A percentile compares a stretch with the other conserved stretches of the same genome.
These are phyloP conservation scores for Flaveria ramosissima DNA, from an alignment of 129 eudicot species.

Conservation along the genomic window DNA sequence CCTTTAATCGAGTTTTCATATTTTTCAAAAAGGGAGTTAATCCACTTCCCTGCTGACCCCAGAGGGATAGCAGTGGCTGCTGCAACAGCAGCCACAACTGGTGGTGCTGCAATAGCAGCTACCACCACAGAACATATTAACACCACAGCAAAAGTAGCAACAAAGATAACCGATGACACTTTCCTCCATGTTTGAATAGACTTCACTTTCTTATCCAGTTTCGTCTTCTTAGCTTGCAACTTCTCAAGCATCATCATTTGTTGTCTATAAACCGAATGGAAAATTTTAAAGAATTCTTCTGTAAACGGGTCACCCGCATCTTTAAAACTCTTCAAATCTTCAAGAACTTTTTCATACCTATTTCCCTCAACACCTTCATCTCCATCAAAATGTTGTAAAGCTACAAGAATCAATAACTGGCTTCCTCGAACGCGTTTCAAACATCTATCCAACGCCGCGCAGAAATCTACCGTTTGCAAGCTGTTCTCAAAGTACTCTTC, in stretches of 20 bases:
- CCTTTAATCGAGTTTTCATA: conserved; percentile 67
- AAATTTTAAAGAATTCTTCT: conserved; percentile 62
- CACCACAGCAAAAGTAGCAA: conserved; percentile 76
- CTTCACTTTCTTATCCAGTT: conserved; percentile 66
- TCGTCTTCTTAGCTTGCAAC: conserved; percentile 55
- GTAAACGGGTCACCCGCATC: conserved; percentile 79
- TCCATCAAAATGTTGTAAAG: conserved; percentile 72
- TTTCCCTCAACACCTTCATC: conserved; percentile 47
- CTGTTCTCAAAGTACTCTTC: conserved; percentile 84
- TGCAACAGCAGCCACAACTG: conserved; percentile 78
- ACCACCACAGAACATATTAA: conserved; percentile 86
- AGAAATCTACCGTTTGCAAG: conserved; percentile 69
- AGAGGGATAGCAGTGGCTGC: conserved; percentile 72
- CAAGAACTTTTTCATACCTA: conserved; percentile 51
- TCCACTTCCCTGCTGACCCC: conserved; percentile 91
- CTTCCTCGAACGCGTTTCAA: conserved; percentile 60
- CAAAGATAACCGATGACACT: conserved; percentile 63
- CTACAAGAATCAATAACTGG: conserved; percentile 62
- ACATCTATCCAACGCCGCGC: conserved; percentile 77
- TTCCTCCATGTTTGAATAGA: conserved; percentile 64
- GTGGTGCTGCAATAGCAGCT: conserved; percentile 83
- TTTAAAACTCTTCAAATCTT: conserved; percentile 67
- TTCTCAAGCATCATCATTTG: conserved; percentile 76
- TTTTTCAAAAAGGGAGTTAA: conserved; percentile 62
- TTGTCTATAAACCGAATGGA: conserved; percentile 69